These are phyloP conservation scores for Plicaturopsis crispa DNA, from an alignment of 768 basidiomycete genomes.

Conservation along the genomic window DNA sequence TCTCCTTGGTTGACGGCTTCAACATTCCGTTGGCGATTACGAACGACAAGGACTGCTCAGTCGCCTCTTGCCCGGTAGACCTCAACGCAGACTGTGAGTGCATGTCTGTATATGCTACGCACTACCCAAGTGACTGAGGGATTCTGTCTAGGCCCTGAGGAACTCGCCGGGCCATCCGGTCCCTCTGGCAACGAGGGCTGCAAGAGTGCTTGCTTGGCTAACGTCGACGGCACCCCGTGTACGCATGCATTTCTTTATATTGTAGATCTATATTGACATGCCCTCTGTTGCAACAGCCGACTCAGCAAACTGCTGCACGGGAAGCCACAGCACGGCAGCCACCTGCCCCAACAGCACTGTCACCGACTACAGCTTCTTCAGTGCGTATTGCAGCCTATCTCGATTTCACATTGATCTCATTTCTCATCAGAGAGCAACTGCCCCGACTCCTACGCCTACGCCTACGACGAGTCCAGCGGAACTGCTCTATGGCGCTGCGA, in stretches of 20 bases:
- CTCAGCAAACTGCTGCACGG: conserved; percentile 61
- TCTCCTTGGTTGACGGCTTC: conserved; percentile 60
- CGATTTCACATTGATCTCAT: background rate
- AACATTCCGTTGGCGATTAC: conserved; percentile 54
- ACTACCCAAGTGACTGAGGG: conserved; percentile 12
- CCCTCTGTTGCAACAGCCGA: conserved; percentile 27
- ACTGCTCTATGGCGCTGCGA: conserved; percentile 48
- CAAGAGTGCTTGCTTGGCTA: conserved; percentile 33
- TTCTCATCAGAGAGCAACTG: conserved; percentile 26
- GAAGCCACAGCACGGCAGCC: conserved; percentile 37
- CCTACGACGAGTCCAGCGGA: conserved; percentile 45
- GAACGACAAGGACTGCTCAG: conserved; percentile 46
- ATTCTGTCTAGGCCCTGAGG: conserved; percentile 19
- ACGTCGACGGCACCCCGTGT: conserved; percentile 27
- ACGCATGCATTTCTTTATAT: conserved; percentile 1
- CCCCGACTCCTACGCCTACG: conserved; percentile 44
- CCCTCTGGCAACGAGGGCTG: conserved; percentile 31
- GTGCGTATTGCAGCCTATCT: conserved; percentile 17
- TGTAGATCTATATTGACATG: conserved; percentile 4
- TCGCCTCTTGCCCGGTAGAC: conserved; percentile 56
- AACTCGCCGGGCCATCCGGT: conserved; percentile 26
- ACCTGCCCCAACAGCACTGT: conserved; percentile 49
- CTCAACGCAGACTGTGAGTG: conserved; percentile 37
- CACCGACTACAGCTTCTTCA: conserved; percentile 37
- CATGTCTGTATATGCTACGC: conserved; percentile 13